These are phyloP conservation scores for Penicillium concentricum DNA, from an alignment of 2,329 filamentous ascomycete species.

Conservation along the genomic window DNA sequence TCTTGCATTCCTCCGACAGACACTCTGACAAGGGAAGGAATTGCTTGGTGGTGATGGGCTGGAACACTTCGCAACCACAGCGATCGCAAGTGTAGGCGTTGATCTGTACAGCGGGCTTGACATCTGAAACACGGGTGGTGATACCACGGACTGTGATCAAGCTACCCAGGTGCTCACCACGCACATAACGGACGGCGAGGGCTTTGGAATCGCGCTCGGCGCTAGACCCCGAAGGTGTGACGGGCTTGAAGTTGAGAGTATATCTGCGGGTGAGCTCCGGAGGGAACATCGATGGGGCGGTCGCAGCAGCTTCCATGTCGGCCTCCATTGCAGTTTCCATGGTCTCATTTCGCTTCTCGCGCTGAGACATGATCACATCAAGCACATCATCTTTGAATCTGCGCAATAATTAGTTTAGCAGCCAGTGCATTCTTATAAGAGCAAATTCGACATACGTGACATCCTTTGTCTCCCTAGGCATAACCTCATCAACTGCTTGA, in stretches of 20 bases:
- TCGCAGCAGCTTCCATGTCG: conserved; percentile 61
- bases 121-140: conserved; percentile 90
- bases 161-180: conserved; percentile 86
- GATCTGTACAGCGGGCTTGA: conserved; percentile 96
- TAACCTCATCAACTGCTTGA: conserved; percentile 78
- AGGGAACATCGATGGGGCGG: conserved; percentile 75
- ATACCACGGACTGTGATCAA: conserved; percentile 95
- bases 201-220: conserved; percentile 60
- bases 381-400: conserved; percentile 97
- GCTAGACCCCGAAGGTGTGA: conserved; percentile 68
- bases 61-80: conserved; percentile 96
- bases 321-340: conserved; percentile 66
- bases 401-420: conserved; percentile 20
- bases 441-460: conserved; percentile 59
- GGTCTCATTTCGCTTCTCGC: conserved; percentile 79
- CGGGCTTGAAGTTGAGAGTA: conserved; percentile 92
- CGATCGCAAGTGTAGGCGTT: conserved; percentile 97
- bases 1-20: conserved; percentile 83
- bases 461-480: conserved; percentile 76
- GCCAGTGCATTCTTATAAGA: neutral
- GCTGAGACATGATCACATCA: conserved; percentile 92
- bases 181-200: conserved; percentile 88
- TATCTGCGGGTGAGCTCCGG: conserved; percentile 90
- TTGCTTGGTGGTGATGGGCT: conserved; percentile 87
- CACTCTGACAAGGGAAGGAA: conserved; percentile 85